phyloP scores from a whole-genome alignment of 1,284 basidiomycete species.

The Moesziomyces globuligerus region DNA sequence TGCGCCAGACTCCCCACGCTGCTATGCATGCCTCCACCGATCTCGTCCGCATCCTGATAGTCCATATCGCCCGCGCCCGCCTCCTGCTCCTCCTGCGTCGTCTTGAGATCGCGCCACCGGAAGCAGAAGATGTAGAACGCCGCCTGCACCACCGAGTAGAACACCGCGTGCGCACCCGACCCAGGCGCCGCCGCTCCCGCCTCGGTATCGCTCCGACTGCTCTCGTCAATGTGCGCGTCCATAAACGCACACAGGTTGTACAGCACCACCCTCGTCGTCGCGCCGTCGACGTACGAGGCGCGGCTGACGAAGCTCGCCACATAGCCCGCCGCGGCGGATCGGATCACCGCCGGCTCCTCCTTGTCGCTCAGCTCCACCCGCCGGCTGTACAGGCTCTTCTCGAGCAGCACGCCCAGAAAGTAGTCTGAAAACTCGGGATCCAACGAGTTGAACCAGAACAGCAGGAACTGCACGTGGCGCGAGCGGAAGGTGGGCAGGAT shows the following conservation, averaged over 20 bases:
- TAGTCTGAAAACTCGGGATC: constrained; percentile 88
- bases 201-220: constrained; percentile 64
- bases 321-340: constrained; percentile 63
- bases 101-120: constrained; percentile 86
- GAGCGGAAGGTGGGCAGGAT: constrained; percentile 96
- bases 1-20: constrained; percentile 41
- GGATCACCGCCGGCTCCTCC: constrained; percentile 58
- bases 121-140: constrained; percentile 98
- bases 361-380: constrained; percentile 30
- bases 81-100: constrained; percentile 70
- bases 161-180: constrained; percentile 69
- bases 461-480: constrained; percentile 93
- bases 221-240: constrained; percentile 72
- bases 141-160: constrained; percentile 92
- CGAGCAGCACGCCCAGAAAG: constrained; percentile 91
- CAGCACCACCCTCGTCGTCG: constrained; percentile 80
- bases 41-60: constrained; percentile 38
- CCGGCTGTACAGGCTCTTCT: constrained; percentile 79
- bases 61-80: constrained; percentile 67
- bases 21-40: constrained; percentile 40
- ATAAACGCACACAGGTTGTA: constrained; percentile 86
- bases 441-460: constrained; percentile 94
- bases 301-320: constrained; percentile 87
- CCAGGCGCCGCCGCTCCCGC: constrained; percentile 48
- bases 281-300: constrained; percentile 83